Base-by-base conservation (phyloP, 768 basidiomycete species). In the Pleurotus cornucopiae region DNA sequence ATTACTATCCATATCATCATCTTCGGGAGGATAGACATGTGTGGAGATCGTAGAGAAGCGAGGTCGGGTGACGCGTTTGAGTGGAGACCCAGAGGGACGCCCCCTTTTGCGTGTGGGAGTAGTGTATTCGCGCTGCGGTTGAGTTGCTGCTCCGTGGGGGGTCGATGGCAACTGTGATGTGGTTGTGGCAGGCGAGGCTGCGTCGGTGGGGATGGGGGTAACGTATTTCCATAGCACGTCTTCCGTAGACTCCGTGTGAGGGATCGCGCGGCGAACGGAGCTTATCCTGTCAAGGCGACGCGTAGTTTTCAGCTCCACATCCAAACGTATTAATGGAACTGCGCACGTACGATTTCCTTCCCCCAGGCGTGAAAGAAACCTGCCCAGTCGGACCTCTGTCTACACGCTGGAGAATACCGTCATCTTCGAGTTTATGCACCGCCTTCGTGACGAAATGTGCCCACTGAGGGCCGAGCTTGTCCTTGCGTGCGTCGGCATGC, bases 401-500 rank as follows among this genome's bases (percentile, higher is more conserved):
- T 4, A 70, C 58, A 5, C 72, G 58, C 52, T 69, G 67, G 18
- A 81, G 54, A 46, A 80, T 69, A 34, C 77, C 79, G 45, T 76
- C 73, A 11, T 70, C 71, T 58, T 75, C 75, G 46, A 81, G 69
- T 57, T 72, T 76, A 37, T 72, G 68, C 0, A 81, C 69, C 6
- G 79, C 73, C 55, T 73, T 75, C 25, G 69, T 64, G 21, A 81
- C 76, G 76, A 77, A 80, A 25, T 64, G 73, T 12, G 72, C 65
- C 81, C 80, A 81, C 37, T 75, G 70, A 5, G 77, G 76, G 3
- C 80, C 79, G 7, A 81, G 68, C 46, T 69, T 75, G 46, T 79
- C 78, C 55, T 75, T 70, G 44, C 69, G 71, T 25, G 66, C 68
- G 45, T 72, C 61, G 9, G 79, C 80, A 49, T 66, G 76, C 62